Evolutionary conservation across 2,329 filamentous ascomycete genomes (phyloP), one percentile per base, ranked within the genome.

Genomic region (Penicillium sp.): DNA sequence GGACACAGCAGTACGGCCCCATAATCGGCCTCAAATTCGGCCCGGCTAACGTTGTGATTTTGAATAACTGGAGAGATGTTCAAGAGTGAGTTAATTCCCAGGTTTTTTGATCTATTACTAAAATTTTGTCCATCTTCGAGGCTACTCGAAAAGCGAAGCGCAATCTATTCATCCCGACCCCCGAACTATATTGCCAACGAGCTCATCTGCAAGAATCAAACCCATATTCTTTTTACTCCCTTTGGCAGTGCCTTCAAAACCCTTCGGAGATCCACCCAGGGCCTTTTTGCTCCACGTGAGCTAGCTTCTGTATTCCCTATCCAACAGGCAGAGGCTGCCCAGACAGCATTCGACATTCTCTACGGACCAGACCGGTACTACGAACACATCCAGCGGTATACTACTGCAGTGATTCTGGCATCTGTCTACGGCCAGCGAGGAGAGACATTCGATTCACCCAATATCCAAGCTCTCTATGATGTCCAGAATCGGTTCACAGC

Each of bases 261-360:
- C 2, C 48, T 51, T 14, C 29, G 48, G 6, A 51, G 36, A 28
- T 28, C 44, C 1, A 31, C 42, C 6, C 51, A 48, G 24, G 45
- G 33, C 18, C 16, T 37, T 21, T 36, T 51, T 40, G 46, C 33
- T 26, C 31, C 47, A n/a, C 37, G 34, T 23, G 47, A 56, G 19
- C 43, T 61, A 14, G 29, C 33, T 26, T 54, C 58, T 13, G 29
- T 61, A 8, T 43, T 58, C 19, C 61, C 59, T 5, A 46, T 64
- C 6, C 59, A 62, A 34, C 45, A 57, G 3, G 57, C 61, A 9
- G 61, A 64, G 46, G 52, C 53, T 7, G 57, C 59, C 2, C 59
- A 64, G 36, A 52, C 59, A 21, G 43, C 55, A 18, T 54, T 54
- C 24, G 55, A 64, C 16, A 48, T 64, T 28, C 45, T 62, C 7